A percentile compares a stretch with the other conserved stretches of the same genome.
phyloP scores from a whole-genome alignment of 495 filamentous ascomycete genomes.

The Talaromyces liani region DNA sequence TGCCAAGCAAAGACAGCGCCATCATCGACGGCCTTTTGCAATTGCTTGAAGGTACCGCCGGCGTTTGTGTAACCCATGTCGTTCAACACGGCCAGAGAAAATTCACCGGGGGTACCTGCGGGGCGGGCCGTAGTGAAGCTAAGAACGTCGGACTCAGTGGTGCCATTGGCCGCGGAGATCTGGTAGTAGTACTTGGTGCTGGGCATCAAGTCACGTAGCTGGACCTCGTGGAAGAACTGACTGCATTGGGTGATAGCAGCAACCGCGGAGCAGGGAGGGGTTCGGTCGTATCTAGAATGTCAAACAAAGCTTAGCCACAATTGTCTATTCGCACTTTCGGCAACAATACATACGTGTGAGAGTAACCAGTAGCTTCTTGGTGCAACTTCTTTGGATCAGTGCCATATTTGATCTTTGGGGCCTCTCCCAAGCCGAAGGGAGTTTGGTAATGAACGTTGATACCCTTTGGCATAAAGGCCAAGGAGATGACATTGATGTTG shows the following conservation, averaged over 20 bases:
- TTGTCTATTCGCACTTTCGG: not conserved
- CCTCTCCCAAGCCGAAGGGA: constrained; percentile 38
- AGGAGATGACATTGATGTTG: constrained; percentile 47
- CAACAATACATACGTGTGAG: constrained; percentile 23
- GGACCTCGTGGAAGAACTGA: constrained; percentile 42
- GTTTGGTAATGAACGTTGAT: constrained; percentile 50
- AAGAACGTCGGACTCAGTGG: constrained; percentile 29
- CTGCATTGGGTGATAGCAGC: constrained; percentile 41
- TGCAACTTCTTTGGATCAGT: constrained; percentile 18
- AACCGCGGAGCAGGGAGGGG: constrained; percentile 40
- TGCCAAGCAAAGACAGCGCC: constrained; percentile 44
- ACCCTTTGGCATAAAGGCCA: constrained; percentile 41
- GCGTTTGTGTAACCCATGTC: constrained; percentile 47
- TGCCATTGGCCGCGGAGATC: constrained; percentile 36
- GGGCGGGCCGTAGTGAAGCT: constrained; percentile 36
- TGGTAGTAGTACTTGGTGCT: constrained; percentile 42
- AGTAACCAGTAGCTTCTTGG: constrained; percentile 24
- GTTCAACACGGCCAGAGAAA: constrained; percentile 34
- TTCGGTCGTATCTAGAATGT: constrained; percentile 37
- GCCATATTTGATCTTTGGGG: constrained; percentile 37
- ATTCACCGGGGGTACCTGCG: constrained; percentile 26
- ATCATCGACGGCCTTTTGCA: constrained; percentile 27
- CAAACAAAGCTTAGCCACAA: not conserved
- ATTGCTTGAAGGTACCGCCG: constrained; percentile 34
- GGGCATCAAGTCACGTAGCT: constrained; percentile 25